Evolutionary conservation across 768 basidiomycete species (phyloP).

Genomic region (Megacollybia marginata): DNA sequence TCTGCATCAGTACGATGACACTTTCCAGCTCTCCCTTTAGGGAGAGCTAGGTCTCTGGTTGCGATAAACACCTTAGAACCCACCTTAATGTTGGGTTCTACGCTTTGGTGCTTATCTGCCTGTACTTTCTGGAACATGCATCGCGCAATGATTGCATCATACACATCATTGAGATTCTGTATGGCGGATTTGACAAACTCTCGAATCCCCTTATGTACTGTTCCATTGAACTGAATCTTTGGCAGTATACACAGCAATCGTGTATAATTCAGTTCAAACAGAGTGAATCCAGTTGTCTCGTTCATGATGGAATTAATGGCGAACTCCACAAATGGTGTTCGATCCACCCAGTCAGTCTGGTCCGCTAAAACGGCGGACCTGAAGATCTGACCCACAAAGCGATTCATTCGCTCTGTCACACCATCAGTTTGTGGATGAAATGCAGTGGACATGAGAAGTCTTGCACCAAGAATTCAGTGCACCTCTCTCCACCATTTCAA

Average conservation of each 20-base stretch:
- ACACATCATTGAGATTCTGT: background rate
- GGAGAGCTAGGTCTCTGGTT: background rate
- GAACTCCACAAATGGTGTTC: conserved; percentile 9
- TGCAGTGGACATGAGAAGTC: conserved; percentile 16
- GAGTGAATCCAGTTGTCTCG: conserved; percentile 7
- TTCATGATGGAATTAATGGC: conserved; percentile 13
- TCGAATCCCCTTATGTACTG: background rate
- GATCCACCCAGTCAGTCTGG: conserved; percentile 12
- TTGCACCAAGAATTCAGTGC: conserved; percentile 9
- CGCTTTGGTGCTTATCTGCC: background rate
- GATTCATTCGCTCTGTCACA: conserved; percentile 10
- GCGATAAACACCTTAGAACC: background rate
- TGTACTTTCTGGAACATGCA: background rate
- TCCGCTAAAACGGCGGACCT: conserved; percentile 3
- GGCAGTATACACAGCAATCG: background rate
- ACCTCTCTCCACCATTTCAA: conserved; percentile 18
- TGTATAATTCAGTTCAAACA: background rate
- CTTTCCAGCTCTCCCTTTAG: background rate
- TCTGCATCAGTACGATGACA: no score
- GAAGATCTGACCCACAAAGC: conserved; percentile 10
- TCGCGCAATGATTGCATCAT: background rate
- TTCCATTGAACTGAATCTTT: background rate
- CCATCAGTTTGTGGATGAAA: conserved; percentile 27
- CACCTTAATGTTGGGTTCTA: background rate
- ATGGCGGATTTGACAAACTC: background rate